phyloP scores from a whole-genome alignment of 129 eudicot genomes.

The Mikania micrantha region DNA sequence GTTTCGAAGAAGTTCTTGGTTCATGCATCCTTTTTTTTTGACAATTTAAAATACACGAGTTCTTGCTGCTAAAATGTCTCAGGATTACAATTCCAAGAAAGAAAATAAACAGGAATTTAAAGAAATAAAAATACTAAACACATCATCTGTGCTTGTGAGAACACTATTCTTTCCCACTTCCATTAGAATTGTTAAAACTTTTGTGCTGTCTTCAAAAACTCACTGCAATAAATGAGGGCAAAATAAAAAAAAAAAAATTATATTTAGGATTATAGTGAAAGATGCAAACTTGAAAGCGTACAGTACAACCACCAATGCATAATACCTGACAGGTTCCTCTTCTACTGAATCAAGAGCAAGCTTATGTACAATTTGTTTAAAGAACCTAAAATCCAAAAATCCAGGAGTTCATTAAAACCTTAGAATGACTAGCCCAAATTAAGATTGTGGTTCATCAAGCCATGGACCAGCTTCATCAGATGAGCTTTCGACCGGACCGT shows the following conservation, averaged over 20 bases:
- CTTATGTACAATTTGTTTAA: slow-evolving; percentile 36
- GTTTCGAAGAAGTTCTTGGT: no score
- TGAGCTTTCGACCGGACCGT: slow-evolving; percentile 44
- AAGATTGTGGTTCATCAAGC: slow-evolving; percentile 26
- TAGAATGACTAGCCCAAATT: slow-evolving; percentile 40
- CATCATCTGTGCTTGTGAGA: slow-evolving; percentile 29
- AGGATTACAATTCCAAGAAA: slow-evolving; percentile 7
- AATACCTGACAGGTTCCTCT: slow-evolving; percentile 59
- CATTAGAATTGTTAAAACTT: slow-evolving; percentile 39
- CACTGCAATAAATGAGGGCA: slow-evolving; percentile 34
- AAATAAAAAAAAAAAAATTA: background rate
- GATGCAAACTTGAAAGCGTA: background rate
- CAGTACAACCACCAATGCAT: background rate
- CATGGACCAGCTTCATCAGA: slow-evolving; percentile 50
- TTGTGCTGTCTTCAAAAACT: slow-evolving; percentile 44
- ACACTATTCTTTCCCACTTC: slow-evolving; percentile 27
- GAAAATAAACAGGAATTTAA: slow-evolving; percentile 3
- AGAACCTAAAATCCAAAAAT: slow-evolving; percentile 35
- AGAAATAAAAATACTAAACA: background rate
- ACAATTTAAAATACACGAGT: background rate
- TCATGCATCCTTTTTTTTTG: no score
- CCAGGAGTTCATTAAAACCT: slow-evolving; percentile 39
- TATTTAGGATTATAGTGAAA: background rate
- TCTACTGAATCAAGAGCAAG: slow-evolving; percentile 35
- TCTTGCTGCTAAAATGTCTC: slow-evolving; percentile 12